phyloP scores from a whole-genome alignment of 73 alveolate genomes.

The Effrenium voratum region DNA sequence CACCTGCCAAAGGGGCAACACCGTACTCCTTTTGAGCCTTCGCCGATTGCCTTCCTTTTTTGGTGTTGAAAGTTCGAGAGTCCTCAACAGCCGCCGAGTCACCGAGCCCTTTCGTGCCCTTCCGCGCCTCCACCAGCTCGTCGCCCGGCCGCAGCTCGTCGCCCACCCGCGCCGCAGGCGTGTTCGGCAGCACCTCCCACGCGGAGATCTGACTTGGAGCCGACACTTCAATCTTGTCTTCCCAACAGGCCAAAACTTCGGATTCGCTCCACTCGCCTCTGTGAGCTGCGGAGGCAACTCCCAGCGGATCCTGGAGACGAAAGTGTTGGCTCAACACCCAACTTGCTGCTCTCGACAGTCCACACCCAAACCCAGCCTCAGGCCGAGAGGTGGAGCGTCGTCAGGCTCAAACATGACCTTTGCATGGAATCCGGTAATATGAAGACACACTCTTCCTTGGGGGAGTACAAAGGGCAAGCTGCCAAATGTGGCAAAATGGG shows the following conservation, averaged over 20 bases:
- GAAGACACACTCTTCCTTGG: neutral
- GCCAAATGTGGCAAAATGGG: neutral
- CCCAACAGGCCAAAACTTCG: neutral
- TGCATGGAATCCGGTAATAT: neutral
- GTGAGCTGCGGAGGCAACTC: constrained; percentile 78
- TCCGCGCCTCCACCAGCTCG: constrained; percentile 48
- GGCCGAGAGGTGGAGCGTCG: constrained; percentile 77
- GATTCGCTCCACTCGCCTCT: neutral
- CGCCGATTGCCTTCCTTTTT: too few relatives aligned
- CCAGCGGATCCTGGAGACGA: constrained; percentile 69
- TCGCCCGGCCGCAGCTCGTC: constrained; percentile 75
- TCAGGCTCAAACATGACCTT: constrained; percentile 70
- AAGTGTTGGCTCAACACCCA: neutral
- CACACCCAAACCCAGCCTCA: neutral
- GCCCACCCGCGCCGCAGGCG: constrained; percentile 76
- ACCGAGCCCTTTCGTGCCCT: neutral
- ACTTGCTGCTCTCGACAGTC: neutral
- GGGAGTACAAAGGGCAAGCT: neutral
- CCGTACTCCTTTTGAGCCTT: neutral
- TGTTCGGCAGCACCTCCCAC: constrained; percentile 57
- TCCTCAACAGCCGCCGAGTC: neutral
- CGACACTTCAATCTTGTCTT: neutral
- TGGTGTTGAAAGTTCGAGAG: neutral
- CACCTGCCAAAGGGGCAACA: neutral
- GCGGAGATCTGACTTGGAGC: neutral